A percentile compares a stretch with the other conserved stretches of the same genome.
phyloP scores from a whole-genome alignment of 257 asterid genomes.

The Rehmannia glutinosa region DNA sequence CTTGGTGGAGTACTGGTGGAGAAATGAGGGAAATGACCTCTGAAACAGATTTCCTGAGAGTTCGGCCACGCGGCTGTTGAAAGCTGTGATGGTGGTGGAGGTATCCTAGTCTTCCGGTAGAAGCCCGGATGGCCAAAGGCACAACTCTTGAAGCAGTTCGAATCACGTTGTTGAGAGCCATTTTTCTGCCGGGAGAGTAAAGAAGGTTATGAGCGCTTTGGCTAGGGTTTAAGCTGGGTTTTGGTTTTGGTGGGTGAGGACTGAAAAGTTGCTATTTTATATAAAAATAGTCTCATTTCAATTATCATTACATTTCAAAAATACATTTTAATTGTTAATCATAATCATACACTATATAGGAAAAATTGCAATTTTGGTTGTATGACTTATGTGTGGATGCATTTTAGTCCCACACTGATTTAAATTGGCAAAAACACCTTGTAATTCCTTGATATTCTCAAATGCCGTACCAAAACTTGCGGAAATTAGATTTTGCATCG shows the following conservation, averaged over 20 bases:
- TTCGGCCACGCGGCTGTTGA: slow-evolving; percentile 39
- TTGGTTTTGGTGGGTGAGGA: background rate
- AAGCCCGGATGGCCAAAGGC: slow-evolving; percentile 40
- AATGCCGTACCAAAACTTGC: no score
- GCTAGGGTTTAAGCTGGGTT: slow-evolving; percentile 32
- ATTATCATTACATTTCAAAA: no score
- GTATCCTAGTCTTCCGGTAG: slow-evolving; percentile 39
- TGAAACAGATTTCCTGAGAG: slow-evolving; percentile 24
- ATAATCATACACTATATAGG: no score
- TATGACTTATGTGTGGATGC: no score
- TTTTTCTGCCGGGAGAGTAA: background rate
- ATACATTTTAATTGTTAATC: no score
- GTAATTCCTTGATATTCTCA: no score
- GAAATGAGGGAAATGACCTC: slow-evolving; percentile 40
- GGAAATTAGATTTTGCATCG: no score
- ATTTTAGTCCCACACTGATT: no score
- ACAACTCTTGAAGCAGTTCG: slow-evolving; percentile 50
- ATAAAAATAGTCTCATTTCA: no score
- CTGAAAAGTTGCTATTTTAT: no score
- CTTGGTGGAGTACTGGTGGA: slow-evolving; percentile 34
- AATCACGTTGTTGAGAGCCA: slow-evolving; percentile 48
- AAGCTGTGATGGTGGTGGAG: slow-evolving; percentile 31
- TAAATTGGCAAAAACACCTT: no score
- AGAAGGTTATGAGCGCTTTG: background rate
- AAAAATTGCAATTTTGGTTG: no score